These are phyloP conservation scores for Calycina herbarum DNA, from an alignment of 2,329 filamentous ascomycete genomes.

Conservation along the genomic window DNA sequence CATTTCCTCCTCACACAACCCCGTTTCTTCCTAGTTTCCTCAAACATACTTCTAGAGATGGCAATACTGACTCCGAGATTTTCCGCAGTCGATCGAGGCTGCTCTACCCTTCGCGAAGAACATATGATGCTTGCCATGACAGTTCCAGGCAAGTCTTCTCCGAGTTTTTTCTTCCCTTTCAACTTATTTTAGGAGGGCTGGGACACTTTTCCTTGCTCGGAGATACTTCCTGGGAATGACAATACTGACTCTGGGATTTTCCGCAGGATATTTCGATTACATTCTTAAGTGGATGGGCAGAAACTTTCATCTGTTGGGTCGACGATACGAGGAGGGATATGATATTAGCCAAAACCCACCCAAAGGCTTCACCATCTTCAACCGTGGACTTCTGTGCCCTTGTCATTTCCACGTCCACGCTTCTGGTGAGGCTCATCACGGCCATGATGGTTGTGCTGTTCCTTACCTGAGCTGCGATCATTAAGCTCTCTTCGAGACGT, in stretches of 20 bases:
- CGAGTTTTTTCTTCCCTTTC: no score
- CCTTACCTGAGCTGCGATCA: not conserved
- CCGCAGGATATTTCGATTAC: slow-evolving; percentile 17
- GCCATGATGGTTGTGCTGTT: slow-evolving; percentile 14
- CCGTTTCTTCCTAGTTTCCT: no score
- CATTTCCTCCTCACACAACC: no score
- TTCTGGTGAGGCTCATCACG: slow-evolving; percentile 15
- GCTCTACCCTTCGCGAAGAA: slow-evolving; percentile 18
- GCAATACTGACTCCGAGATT: no score
- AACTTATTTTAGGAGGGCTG: no score
- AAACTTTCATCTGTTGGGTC: slow-evolving; percentile 21
- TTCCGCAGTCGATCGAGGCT: slow-evolving; percentile 25
- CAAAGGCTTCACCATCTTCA: slow-evolving; percentile 20
- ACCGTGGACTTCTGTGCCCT: slow-evolving; percentile 17
- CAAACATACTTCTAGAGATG: no score
- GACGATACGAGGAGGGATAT: slow-evolving; percentile 14
- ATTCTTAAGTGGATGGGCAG: slow-evolving; percentile 27
- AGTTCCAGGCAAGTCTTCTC: not conserved
- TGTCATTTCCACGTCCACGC: slow-evolving; percentile 22
- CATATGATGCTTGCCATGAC: slow-evolving; percentile 17
- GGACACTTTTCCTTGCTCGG: no score
- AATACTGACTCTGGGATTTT: not conserved
- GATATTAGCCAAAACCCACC: slow-evolving; percentile 4
- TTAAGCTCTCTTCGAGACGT: not conserved
- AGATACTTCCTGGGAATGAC: no score